Percentiles rank a stretch among this genome's conserved stretches.
Evolutionary conservation across 352 stramenopile species (phyloP).

Genomic region (Phytopythium helicoides): DNA sequence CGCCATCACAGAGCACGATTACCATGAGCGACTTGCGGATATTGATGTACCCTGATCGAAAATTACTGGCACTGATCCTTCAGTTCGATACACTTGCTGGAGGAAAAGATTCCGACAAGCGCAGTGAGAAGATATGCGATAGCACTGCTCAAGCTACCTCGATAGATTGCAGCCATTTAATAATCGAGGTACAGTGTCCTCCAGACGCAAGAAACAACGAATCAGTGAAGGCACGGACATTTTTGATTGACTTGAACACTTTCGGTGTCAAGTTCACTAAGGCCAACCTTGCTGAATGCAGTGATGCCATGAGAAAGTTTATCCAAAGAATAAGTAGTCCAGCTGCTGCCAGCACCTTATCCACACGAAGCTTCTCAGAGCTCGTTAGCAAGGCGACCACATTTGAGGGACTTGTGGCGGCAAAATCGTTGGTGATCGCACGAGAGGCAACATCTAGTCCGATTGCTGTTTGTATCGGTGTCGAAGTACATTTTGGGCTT

Average conservation of each 20-base stretch:
- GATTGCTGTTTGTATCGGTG: constrained; percentile 14
- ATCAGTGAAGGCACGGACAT: too few species aligned
- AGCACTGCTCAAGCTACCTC: constrained; percentile 1
- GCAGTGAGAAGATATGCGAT: too few species aligned
- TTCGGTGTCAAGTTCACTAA: constrained; percentile 46
- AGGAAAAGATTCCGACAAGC: too few species aligned
- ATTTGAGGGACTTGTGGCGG: constrained; percentile 32
- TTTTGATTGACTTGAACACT: constrained; percentile 12
- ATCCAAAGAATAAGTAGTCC: constrained; percentile 15
- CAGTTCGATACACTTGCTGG: constrained; percentile 2
- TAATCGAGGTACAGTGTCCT: not conserved
- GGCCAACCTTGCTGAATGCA: constrained; percentile 33
- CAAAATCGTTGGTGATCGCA: constrained; percentile 9
- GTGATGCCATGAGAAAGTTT: constrained; percentile 29
- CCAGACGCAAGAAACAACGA: not conserved
- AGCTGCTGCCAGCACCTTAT: constrained; percentile 4
- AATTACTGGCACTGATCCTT: constrained; percentile 1
- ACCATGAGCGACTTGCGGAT: constrained; percentile 16
- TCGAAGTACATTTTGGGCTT: constrained; percentile 39
- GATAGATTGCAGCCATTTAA: not conserved
- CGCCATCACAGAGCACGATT: constrained; percentile 10
- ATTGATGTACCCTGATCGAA: constrained; percentile 10
- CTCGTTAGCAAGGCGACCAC: constrained; percentile 21
- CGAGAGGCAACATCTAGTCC: constrained; percentile 6
- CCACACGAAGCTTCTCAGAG: constrained; percentile 16